Evolutionary conservation across 495 filamentous ascomycete species (phyloP).

Genomic region (Corynascus novoguineensis): DNA sequence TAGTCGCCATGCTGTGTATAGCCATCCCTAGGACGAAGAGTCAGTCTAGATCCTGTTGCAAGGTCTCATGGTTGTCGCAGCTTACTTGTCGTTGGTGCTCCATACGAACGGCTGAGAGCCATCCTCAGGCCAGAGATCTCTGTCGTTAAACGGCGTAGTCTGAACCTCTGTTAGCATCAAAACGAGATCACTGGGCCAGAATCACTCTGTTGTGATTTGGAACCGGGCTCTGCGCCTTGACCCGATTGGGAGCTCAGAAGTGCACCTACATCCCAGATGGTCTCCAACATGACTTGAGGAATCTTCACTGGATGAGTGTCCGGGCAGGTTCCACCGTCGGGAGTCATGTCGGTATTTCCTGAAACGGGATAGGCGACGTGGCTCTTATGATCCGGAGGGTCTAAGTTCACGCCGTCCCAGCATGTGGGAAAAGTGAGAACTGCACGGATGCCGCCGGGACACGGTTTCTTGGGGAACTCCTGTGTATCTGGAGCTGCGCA

Average conservation of each 20-base stretch:
- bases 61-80: slow-evolving; percentile 2
- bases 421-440: slow-evolving; percentile 43
- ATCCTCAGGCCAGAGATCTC: slow-evolving; percentile 22
- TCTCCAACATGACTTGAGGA: slow-evolving; percentile 22
- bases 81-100: slow-evolving; percentile 40
- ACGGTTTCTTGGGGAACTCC: slow-evolving; percentile 18
- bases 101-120: slow-evolving; percentile 41
- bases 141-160: slow-evolving; percentile 33
- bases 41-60: background rate
- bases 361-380: slow-evolving; percentile 11
- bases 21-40: slow-evolving; percentile 25
- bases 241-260: too few relatives aligned
- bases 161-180: background rate
- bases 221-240: too few relatives aligned
- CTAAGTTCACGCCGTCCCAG: slow-evolving; percentile 29
- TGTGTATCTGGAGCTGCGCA: background rate
- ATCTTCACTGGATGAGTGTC: slow-evolving; percentile 23
- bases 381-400: slow-evolving; percentile 31
- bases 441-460: slow-evolving; percentile 36
- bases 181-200: background rate
- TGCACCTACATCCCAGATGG: slow-evolving; percentile 10
- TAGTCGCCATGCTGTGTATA: slow-evolving; percentile 46
- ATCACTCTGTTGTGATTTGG: too few relatives aligned
- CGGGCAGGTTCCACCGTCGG: slow-evolving; percentile 21
- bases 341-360: background rate